Percentiles rank a stretch among this genome's conserved stretches.
Evolutionary conservation across 805 yeast genomes (phyloP).

Genomic region (Starmera caribaea): DNA sequence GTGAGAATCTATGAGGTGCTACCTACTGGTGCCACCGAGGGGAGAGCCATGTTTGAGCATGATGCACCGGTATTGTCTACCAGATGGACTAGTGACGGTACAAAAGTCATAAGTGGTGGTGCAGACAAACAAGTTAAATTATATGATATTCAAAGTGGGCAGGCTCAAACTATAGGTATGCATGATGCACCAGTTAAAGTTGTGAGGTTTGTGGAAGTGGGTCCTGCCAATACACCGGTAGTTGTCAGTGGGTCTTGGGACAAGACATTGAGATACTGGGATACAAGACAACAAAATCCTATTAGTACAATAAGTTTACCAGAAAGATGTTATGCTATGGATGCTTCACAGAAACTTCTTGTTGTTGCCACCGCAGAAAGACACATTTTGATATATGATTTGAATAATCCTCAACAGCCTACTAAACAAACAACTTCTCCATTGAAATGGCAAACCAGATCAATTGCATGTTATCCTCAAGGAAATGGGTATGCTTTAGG

Average conservation of each 20-base stretch:
- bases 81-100: constrained; percentile 80
- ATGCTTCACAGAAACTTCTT: constrained; percentile 64
- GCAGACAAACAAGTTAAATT: constrained; percentile 81
- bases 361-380: constrained; percentile 95
- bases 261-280: constrained; percentile 92
- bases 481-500: constrained; percentile 93
- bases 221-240: constrained; percentile 68
- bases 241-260: constrained; percentile 96
- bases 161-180: constrained; percentile 72
- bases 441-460: constrained; percentile 81
- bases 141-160: constrained; percentile 77
- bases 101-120: constrained; percentile 82
- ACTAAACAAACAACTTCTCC: constrained; percentile 71
- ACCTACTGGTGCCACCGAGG: constrained; percentile 68
- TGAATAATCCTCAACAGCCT: constrained; percentile 74
- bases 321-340: constrained; percentile 88
- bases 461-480: constrained; percentile 75
- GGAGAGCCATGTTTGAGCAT: constrained; percentile 84
- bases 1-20: constrained; percentile 87
- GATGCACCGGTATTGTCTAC: constrained; percentile 79
- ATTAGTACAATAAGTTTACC: constrained; percentile 76
- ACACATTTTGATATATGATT: constrained; percentile 66
- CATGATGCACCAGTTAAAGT: constrained; percentile 75
- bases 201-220: constrained; percentile 73
- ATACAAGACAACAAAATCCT: constrained; percentile 75